Base-by-base conservation (phyloP, 2,329 filamentous ascomycete species). In the Diplodia mutila region DNA sequence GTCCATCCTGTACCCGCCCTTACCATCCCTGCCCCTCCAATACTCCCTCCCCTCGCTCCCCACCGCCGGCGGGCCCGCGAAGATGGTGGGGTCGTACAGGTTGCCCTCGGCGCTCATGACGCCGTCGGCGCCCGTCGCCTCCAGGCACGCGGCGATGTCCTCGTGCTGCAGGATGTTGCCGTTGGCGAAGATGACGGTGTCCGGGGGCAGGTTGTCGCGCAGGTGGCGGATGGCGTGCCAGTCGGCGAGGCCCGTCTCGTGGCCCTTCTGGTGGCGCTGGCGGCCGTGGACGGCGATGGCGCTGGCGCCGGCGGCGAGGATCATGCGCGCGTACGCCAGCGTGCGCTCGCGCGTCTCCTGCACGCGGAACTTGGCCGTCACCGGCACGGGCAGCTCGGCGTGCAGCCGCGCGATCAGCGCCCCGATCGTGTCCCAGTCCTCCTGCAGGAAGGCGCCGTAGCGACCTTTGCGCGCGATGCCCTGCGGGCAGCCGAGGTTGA, bases 31-130 rank as follows among this genome's bases (percentile, higher is more conserved):
- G 0, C 91, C 92, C 39, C 91, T 85, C 94, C 94, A 98, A 79
- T 95, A 98, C 74, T 96, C 93, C 18, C 75, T 85, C 0, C 88
- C 88, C 77, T 92, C 88, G 55, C 88, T 78, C 0, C 89, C 91
- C 0, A 82, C 74, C 0, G 86, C 77, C 0, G 93, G 93, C 18
- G 88, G 84, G 37, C 83, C 80, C 16, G 90, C 88, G 75, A 99
- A 99, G 52, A 99, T 90, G 2, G 88, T 89, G 0, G 95, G 95
- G 75, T 99, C 93, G 75, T 93, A 94, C 0, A 99, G 85, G 76
- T 97, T 97, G 0, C 93, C 95, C 80, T 99, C 95, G 5, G 95
- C 95, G 72, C 91, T 94, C 95, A 99, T 98, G 63, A 99, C 88
- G 21, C 87, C 95, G 77, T 99, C 95, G 1, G 90, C 94, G 0